These are phyloP conservation scores for Boletellus emodensis DNA, from an alignment of 768 basidiomycete species.

Conservation along the genomic window DNA sequence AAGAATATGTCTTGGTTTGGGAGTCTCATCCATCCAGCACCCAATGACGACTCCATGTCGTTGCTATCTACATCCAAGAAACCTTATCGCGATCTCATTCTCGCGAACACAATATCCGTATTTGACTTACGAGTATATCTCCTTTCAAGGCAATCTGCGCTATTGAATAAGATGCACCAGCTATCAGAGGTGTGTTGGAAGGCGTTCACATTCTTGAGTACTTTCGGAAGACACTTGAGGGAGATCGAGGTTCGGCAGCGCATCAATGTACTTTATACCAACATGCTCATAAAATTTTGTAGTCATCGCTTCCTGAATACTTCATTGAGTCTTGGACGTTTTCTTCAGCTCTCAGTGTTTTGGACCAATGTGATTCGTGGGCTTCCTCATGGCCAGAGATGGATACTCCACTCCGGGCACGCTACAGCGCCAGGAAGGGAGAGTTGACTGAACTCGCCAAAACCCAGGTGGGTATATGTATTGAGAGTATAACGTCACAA, in stretches of 20 bases:
- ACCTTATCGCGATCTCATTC: conserved; percentile 83
- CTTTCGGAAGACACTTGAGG: conserved; percentile 70
- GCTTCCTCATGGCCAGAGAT: conserved; percentile 41
- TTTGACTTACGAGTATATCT: conserved; percentile 94
- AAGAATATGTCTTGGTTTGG: conserved; percentile 93
- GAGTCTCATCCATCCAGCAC: conserved; percentile 64
- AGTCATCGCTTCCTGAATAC: conserved; percentile 55
- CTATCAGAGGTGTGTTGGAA: conserved; percentile 70
- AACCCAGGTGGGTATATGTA: conserved; percentile 58
- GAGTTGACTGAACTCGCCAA: conserved; percentile 88
- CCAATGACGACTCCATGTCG: conserved; percentile 75
- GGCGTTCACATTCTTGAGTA: conserved; percentile 68
- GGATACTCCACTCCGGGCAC: conserved; percentile 43
- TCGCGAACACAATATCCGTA: conserved; percentile 85
- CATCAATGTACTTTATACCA: conserved; percentile 1
- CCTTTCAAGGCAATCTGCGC: conserved; percentile 76
- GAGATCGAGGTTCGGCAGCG: conserved; percentile 60
- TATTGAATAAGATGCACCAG: conserved; percentile 67
- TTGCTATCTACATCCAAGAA: conserved; percentile 78
- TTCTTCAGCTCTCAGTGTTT: conserved; percentile 79
- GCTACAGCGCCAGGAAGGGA: conserved; percentile 75
- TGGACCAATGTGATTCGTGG: conserved; percentile 79
- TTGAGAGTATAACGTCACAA: not conserved
- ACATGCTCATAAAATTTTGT: conserved; percentile 18
- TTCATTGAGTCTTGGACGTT: conserved; percentile 95